Conservation (phyloP, 1,139 yeast genomes). For the Kodamaea ohmeri region DNA sequence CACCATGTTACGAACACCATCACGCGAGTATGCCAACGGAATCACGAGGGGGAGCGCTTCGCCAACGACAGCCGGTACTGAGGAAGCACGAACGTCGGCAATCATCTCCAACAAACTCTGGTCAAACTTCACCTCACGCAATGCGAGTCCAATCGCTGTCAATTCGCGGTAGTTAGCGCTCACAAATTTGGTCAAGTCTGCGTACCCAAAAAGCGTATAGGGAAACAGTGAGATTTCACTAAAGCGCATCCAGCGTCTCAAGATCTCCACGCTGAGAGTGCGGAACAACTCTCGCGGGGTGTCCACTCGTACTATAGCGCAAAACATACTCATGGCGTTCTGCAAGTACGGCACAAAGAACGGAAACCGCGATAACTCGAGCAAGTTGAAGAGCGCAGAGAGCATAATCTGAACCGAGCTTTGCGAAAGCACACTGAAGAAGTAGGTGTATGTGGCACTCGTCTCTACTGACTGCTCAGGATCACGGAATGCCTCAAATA, state of each 20-base stretch:
- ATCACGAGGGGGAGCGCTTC: conserved; percentile 37
- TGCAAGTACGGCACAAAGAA: conserved; percentile 32
- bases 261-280: conserved; percentile 28
- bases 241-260: conserved; percentile 43
- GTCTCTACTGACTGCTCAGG: conserved; percentile 40
- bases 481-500: conserved; percentile 29
- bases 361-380: conserved; percentile 37
- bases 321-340: conserved; percentile 23
- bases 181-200: conserved; percentile 25
- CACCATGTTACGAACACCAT: conserved; percentile 41
- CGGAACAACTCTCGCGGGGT: conserved; percentile 27
- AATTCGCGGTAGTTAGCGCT: conserved; percentile 32
- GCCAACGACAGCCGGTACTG: conserved; percentile 21
- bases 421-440: conserved; percentile 31
- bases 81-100: conserved; percentile 16
- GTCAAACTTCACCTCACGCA: conserved; percentile 10
- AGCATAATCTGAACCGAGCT: conserved; percentile 28
- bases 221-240: conserved; percentile 39
- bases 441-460: conserved; percentile 37
- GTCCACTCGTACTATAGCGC: conserved; percentile 16
- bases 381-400: conserved; percentile 38
- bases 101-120: conserved; percentile 11
- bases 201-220: conserved; percentile 33
- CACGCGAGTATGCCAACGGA: conserved; percentile 45
- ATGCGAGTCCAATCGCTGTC: conserved; percentile 33